These are phyloP conservation scores for Hymenotorrendiella dingleyae DNA, from an alignment of 2,329 filamentous ascomycete genomes.

Conservation along the genomic window DNA sequence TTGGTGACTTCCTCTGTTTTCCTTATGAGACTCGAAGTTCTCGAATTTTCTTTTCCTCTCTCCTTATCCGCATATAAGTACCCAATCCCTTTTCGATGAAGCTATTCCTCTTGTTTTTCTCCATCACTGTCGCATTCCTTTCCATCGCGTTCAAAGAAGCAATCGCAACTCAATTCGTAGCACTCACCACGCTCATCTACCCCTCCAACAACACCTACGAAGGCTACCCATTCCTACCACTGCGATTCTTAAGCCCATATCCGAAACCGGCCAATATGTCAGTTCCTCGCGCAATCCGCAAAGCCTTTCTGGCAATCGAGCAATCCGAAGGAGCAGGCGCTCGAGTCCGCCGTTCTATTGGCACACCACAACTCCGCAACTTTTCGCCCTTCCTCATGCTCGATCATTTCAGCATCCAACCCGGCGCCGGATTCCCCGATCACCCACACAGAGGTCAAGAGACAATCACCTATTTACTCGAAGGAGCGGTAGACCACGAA, in stretches of 20 bases:
- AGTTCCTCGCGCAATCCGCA: conserved; percentile 68
- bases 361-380: conserved; percentile 75
- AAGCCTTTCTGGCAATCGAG: conserved; percentile 78
- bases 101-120: conserved; percentile 23
- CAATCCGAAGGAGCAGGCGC: conserved; percentile 86
- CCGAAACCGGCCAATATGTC: conserved; percentile 47
- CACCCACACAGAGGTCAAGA: conserved; percentile 64
- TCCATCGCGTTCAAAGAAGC: conserved; percentile 24
- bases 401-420: conserved; percentile 78
- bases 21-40: no score
- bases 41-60: conserved; percentile 20
- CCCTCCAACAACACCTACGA: conserved; percentile 15
- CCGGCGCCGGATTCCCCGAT: conserved; percentile 84
- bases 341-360: conserved; percentile 78
- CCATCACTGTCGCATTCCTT: conserved; percentile 23
- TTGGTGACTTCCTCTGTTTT: no score
- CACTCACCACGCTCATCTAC: conserved; percentile 13
- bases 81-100: conserved; percentile 21
- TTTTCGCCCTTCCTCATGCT: conserved; percentile 95
- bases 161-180: conserved; percentile 16
- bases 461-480: conserved; percentile 78
- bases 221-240: conserved; percentile 17
- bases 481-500: conserved; percentile 82
- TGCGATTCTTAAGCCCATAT: conserved; percentile 13
- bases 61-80: conserved; percentile 15